Evolutionary conservation across 2,329 filamentous ascomycete species (phyloP).

Genomic region (Xylariaceae sp.): DNA sequence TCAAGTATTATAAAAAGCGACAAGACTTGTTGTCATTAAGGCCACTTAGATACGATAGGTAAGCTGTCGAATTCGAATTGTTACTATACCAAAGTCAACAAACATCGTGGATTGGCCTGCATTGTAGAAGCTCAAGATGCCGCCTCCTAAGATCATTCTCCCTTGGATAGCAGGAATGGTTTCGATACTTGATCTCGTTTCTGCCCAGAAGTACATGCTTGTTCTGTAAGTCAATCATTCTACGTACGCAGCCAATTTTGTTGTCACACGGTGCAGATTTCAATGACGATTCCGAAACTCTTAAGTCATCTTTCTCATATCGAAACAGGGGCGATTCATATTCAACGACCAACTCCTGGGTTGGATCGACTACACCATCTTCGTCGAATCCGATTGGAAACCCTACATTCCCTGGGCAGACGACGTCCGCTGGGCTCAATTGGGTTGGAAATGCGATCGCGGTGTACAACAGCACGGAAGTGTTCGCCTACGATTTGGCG

Average conservation of each 20-base stretch:
- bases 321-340: slow-evolving; percentile 47
- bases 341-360: slow-evolving; percentile 51
- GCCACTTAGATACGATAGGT: no score
- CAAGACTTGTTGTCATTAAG: neutral
- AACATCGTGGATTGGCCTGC: neutral
- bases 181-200: slow-evolving; percentile 8
- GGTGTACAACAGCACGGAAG: slow-evolving; percentile 33
- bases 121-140: slow-evolving; percentile 3
- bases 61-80: no score
- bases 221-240: slow-evolving; percentile 15
- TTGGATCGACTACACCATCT: slow-evolving; percentile 44
- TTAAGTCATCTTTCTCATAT: neutral
- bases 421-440: slow-evolving; percentile 38
- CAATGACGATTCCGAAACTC: no score
- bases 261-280: no score
- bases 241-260: neutral
- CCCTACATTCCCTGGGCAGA: slow-evolving; percentile 42
- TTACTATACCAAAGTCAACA: no score
- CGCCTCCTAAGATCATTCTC: slow-evolving; percentile 8
- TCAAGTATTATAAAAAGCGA: neutral
- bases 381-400: slow-evolving; percentile 54
- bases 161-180: slow-evolving; percentile 8
- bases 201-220: slow-evolving; percentile 14
- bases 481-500: slow-evolving; percentile 43
- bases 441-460: slow-evolving; percentile 41